Conservation (phyloP, 441 rosid species). For the Biscutella laevigata region DNA sequence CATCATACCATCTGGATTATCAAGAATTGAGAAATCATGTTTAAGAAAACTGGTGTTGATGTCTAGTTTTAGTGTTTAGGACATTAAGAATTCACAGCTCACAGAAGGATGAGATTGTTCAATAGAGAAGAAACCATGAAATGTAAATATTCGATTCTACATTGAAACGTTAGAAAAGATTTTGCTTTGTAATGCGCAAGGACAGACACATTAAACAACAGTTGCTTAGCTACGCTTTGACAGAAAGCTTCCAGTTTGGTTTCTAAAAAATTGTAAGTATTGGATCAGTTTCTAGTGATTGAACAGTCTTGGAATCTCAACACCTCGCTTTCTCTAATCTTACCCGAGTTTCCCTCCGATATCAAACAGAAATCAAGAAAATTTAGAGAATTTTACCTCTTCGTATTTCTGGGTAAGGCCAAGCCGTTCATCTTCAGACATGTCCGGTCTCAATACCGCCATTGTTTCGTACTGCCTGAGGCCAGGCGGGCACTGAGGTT, state of each 20-base stretch:
- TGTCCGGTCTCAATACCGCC: constrained; percentile 75
- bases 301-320: not conserved
- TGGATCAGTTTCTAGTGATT: not conserved
- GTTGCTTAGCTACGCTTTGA: not conserved
- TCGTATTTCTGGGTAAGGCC: constrained; percentile 79
- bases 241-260: not conserved
- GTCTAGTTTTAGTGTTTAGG: not conserved
- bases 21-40: too few species aligned
- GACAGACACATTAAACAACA: not conserved
- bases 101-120: not conserved
- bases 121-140: not conserved
- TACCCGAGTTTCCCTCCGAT: not conserved
- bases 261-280: not conserved
- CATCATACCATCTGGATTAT: not conserved
- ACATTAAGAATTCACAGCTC: not conserved
- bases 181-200: not conserved
- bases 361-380: not conserved
- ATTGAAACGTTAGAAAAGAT: not conserved
- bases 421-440: constrained; percentile 82
- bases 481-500: constrained; percentile 82
- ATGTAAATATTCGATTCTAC: not conserved
- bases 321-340: not conserved
- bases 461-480: constrained; percentile 71
- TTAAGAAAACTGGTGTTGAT: too few species aligned
- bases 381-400: constrained; percentile 42